Percentiles rank a stretch among this genome's conserved stretches.
Evolutionary conservation across 192 early-diverging fungal species (phyloP).

Genomic region (Umbelopsis vinacea): DNA sequence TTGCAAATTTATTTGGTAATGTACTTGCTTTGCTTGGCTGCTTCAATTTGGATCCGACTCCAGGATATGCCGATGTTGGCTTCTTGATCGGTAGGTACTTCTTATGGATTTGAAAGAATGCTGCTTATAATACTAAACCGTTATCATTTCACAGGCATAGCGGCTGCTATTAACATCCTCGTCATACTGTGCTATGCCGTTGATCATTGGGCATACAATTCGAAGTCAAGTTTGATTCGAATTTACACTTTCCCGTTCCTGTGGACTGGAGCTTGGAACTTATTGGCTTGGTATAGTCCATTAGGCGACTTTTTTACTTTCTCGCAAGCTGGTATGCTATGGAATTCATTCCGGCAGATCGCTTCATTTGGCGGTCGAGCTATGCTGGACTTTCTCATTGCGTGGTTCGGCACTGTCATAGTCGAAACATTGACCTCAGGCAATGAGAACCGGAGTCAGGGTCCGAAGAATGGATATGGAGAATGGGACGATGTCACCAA

Average conservation of each 20-base stretch:
- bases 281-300: constrained; percentile 9
- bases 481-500: not conserved
- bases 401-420: constrained; percentile 4
- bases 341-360: constrained; percentile 21
- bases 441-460: too few relatives aligned
- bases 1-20: constrained; percentile 18
- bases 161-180: constrained; percentile 4
- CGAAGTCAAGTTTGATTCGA: constrained; percentile 7
- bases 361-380: constrained; percentile 17
- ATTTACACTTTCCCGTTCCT: constrained; percentile 14
- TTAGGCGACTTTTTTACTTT: constrained; percentile 18
- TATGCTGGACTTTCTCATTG: constrained; percentile 20
- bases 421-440: not conserved
- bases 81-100: constrained; percentile 9
- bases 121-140: not conserved
- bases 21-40: constrained; percentile 5
- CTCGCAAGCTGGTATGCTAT: not conserved
- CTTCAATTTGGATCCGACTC: constrained; percentile 1
- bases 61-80: not conserved
- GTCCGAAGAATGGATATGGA: not conserved
- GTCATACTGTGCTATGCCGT: not conserved
- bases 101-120: not conserved
- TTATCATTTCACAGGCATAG: not conserved
- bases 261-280: constrained; percentile 26
- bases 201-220: not conserved